Conservation (phyloP, 208 protist genomes). For the Trypanosoma lewisi region DNA sequence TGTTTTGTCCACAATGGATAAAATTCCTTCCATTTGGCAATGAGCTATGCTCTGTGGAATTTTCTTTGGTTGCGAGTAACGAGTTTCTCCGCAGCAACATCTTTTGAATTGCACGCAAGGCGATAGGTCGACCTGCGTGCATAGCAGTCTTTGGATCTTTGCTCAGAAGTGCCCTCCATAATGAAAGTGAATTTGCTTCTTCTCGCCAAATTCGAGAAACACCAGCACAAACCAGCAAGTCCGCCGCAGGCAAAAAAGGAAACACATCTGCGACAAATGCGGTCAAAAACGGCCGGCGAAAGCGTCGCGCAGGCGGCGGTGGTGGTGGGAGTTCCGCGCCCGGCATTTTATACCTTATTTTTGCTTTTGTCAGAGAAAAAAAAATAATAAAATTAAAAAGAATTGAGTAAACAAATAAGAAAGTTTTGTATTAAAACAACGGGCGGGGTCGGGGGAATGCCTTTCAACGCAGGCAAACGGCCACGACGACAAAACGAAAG, state of each 20-base stretch:
- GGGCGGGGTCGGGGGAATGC: no score
- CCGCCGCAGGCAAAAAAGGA: conserved; percentile 18
- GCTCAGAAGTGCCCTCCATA: conserved; percentile 16
- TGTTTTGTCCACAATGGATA: not conserved
- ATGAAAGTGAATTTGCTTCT: conserved; percentile 13
- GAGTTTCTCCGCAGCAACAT: conserved; percentile 1
- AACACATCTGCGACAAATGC: conserved; percentile 17
- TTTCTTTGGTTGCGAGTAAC: not conserved
- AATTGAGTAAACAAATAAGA: not conserved
- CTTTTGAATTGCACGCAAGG: conserved; percentile 15
- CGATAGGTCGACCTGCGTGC: not conserved
- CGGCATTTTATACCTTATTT: not conserved
- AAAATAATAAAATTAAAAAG: not conserved
- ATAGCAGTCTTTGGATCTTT: conserved; percentile 2
- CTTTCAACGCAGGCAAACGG: no score
- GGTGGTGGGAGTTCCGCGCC: not conserved
- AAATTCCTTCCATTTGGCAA: not conserved
- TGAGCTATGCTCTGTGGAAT: not conserved
- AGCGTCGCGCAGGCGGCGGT: conserved; percentile 9
- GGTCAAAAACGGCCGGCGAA: conserved; percentile 20
- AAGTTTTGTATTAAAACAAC: no score
- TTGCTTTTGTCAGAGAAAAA: not conserved
- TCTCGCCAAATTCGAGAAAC: conserved; percentile 21
- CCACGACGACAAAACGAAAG: no score
- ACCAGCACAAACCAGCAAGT: conserved; percentile 15